Base-by-base conservation (phyloP, 2,329 filamentous ascomycete genomes). In the Pseudocercospora crystallina region DNA sequence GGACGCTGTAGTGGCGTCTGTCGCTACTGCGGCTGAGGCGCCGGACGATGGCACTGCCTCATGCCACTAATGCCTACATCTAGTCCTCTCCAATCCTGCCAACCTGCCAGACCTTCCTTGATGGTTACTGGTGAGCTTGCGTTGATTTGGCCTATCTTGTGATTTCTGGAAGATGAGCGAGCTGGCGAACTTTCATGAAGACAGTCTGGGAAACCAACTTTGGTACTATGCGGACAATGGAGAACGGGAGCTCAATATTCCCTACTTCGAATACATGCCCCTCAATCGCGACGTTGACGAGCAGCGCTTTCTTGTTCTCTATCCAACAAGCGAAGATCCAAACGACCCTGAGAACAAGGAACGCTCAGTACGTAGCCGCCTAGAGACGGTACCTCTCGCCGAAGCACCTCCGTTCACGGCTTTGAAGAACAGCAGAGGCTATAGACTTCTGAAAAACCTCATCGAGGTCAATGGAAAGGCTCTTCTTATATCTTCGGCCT, bases 391-490 rank as follows among this genome's bases (percentile, higher is more conserved):
- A 10, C 11, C 39, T 9, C 15, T 43, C 5, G 30, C 26, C n/a
- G 33, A 49, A 5, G 47, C 47, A 30, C 47, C 47, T 14, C 32
- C 47, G 8, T 49, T 38, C 26, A 20, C 43, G 9, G 47, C 47
- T 14, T 31, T 38, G 10, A 49, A 49, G 39, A 49, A 43, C 29
- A 34, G 39, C 4, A 43, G 47, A 49, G 47, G 47, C 12, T 49
- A 49, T n/a, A 39, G 47, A 11, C 33, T 49, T 11, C 32, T 44
- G 8, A 15, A 17, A 36, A 33, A 49, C 12, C 32, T 38, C 10
- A 45, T 50, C 13, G 48, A 51, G 34, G 48, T 51, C 13, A 32
- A 51, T 42, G 36, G 36, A 5, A 40, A 40, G 17, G 48, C 26
- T 11, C 17, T 45, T 10, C 34, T 51, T 12, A 41, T 45, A 12